Evolutionary conservation across 148 eudicot species (phyloP).

Genomic region (Pharnaceum exiguum): DNA sequence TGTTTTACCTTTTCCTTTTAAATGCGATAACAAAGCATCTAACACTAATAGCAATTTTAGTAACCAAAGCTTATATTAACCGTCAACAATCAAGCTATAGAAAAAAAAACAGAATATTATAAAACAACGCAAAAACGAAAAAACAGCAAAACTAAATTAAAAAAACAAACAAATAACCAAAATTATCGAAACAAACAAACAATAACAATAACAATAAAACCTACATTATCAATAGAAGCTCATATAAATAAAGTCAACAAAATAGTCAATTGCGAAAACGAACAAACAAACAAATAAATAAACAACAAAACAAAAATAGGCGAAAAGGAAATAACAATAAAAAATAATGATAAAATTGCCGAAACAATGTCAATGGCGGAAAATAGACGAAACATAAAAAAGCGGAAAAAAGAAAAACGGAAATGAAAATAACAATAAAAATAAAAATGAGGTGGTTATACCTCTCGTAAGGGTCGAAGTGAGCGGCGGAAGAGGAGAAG

Average conservation of each 20-base stretch:
- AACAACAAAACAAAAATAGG: neutral
- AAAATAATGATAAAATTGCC: neutral
- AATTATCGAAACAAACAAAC: too few relatives aligned
- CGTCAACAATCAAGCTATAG: neutral
- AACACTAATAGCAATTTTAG: neutral
- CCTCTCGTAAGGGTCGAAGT: constrained; percentile 26
- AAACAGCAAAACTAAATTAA: too few relatives aligned
- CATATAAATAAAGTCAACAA: neutral
- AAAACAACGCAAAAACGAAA: too few relatives aligned
- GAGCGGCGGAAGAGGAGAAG: constrained; percentile 11
- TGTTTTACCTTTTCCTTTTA: too few relatives aligned
- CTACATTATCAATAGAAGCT: neutral
- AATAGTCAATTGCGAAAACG: neutral
- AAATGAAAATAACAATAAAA: too few relatives aligned
- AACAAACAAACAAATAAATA: neutral
- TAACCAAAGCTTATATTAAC: neutral
- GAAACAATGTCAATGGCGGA: too few relatives aligned
- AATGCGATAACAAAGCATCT: neutral
- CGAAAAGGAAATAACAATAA: neutral
- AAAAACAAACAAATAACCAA: too few relatives aligned
- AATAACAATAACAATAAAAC: too few relatives aligned
- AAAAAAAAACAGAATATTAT: too few relatives aligned
- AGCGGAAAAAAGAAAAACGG: neutral
- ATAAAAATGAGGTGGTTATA: neutral
- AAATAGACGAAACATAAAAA: neutral